Percentiles rank a stretch among this genome's conserved stretches.
Evolutionary conservation across 106 monocot genomes (phyloP).

Genomic region (Amphibolis antarctica): DNA sequence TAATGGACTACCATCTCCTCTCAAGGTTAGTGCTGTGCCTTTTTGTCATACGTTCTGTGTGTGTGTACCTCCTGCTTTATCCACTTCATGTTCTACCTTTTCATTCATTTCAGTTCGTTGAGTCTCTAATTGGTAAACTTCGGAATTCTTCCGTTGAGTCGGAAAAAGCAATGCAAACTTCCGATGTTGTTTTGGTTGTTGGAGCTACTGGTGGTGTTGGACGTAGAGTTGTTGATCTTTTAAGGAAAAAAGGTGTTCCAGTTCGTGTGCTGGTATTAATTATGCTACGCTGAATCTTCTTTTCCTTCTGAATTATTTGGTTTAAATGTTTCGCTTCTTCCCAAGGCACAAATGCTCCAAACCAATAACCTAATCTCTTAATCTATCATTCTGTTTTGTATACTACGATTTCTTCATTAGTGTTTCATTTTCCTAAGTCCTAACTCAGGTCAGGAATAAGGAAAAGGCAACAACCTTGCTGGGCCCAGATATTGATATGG

Average conservation of each 20-base stretch:
- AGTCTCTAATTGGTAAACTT: slow-evolving; percentile 47
- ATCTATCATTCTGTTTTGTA: not conserved
- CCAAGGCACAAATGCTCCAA: no score
- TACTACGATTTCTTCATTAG: not conserved
- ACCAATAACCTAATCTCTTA: not conserved
- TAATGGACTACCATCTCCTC: slow-evolving; percentile 79
- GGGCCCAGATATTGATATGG: slow-evolving; percentile 79
- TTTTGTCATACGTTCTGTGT: not conserved
- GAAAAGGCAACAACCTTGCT: slow-evolving; percentile 86
- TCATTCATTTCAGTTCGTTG: slow-evolving; percentile 48
- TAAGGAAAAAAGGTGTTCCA: slow-evolving; percentile 57
- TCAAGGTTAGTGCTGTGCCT: slow-evolving; percentile 37
- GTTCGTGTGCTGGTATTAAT: slow-evolving; percentile 82
- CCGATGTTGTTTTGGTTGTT: slow-evolving; percentile 64
- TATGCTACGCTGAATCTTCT: not conserved
- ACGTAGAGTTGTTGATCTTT: slow-evolving; percentile 67
- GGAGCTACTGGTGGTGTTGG: slow-evolving; percentile 98
- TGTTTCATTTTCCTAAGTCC: not conserved
- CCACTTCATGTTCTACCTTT: not conserved
- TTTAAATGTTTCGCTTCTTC: not conserved
- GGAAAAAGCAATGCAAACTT: slow-evolving; percentile 42
- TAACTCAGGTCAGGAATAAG: slow-evolving; percentile 78
- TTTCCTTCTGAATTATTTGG: not conserved
- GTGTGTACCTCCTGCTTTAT: not conserved
- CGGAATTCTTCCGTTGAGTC: slow-evolving; percentile 33